Percentiles rank a stretch among this genome's conserved stretches.
Evolutionary conservation across 176 grass and related monocot species (phyloP).

Genomic region (Calamus simplicifolius): DNA sequence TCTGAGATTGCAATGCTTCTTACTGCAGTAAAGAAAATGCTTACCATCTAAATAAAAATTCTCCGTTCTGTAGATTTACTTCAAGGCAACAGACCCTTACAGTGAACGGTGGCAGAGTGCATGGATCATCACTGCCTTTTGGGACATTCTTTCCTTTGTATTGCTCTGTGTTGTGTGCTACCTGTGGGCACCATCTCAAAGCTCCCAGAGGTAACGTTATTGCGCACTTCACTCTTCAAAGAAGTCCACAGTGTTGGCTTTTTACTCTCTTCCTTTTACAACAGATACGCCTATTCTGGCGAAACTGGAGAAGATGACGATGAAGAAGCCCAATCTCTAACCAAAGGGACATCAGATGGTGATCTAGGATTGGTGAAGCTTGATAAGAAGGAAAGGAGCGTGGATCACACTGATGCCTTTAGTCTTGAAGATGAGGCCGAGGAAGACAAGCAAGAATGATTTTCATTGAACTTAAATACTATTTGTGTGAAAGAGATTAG

Average conservation of each 20-base stretch:
- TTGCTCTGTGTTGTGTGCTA: constrained; percentile 87
- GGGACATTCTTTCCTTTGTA: constrained; percentile 80
- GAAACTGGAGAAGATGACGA: constrained; percentile 70
- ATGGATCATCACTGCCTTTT: constrained; percentile 97
- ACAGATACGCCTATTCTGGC: constrained; percentile 89
- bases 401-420: constrained; percentile 34
- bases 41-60: constrained; percentile 7
- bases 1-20: too few species aligned
- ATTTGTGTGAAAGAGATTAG: constrained; percentile 1
- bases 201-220: constrained; percentile 71
- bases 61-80: constrained; percentile 68
- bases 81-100: constrained; percentile 93
- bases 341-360: constrained; percentile 54
- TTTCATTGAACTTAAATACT: background rate
- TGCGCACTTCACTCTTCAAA: background rate
- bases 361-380: constrained; percentile 82
- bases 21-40: background rate
- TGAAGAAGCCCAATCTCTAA: constrained; percentile 85
- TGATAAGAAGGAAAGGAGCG: constrained; percentile 59
- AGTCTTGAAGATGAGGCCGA: constrained; percentile 60
- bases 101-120: constrained; percentile 97
- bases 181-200: constrained; percentile 95
- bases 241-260: too few species aligned
- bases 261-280: background rate
- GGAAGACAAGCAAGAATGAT: constrained; percentile 87